Conservation (phyloP, 495 filamentous ascomycete species). For the Talaromyces borbonicus region DNA sequence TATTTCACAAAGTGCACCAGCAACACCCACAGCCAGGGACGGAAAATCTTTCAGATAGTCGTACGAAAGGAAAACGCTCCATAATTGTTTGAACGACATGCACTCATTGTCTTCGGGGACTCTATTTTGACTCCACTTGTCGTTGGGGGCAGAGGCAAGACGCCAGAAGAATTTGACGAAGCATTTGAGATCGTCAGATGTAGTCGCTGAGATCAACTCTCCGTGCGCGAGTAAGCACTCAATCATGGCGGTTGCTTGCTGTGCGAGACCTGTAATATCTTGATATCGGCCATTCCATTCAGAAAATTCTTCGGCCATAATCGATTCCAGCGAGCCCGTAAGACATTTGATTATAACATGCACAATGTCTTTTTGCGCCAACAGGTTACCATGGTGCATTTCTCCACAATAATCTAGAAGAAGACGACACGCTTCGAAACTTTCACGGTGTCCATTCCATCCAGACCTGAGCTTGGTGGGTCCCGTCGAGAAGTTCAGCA, state of each 20-base stretch:
- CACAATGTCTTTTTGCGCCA: neutral
- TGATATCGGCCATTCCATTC: constrained; percentile 1
- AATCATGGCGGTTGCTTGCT: neutral
- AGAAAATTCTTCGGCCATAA: neutral
- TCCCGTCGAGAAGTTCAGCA: constrained; percentile 9
- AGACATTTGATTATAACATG: neutral
- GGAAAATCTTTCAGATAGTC: constrained; percentile 34
- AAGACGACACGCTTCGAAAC: constrained; percentile 34
- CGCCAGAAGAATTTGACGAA: neutral
- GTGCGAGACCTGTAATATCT: neutral
- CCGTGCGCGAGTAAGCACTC: neutral
- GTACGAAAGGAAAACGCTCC: constrained; percentile 34
- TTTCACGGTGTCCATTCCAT: constrained; percentile 19
- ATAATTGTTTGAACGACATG: constrained; percentile 26
- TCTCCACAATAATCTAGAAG: neutral
- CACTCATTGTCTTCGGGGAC: neutral
- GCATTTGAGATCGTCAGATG: neutral
- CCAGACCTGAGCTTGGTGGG: constrained; percentile 12
- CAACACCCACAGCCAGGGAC: constrained; percentile 13
- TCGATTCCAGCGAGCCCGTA: neutral
- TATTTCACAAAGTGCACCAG: constrained; percentile 24
- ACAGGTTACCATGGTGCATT: neutral
- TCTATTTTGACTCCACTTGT: neutral
- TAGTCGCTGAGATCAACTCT: neutral
- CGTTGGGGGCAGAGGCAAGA: neutral